phyloP scores from a whole-genome alignment of 2,329 filamentous ascomycete species.

The Dactylellina haptotyla region DNA sequence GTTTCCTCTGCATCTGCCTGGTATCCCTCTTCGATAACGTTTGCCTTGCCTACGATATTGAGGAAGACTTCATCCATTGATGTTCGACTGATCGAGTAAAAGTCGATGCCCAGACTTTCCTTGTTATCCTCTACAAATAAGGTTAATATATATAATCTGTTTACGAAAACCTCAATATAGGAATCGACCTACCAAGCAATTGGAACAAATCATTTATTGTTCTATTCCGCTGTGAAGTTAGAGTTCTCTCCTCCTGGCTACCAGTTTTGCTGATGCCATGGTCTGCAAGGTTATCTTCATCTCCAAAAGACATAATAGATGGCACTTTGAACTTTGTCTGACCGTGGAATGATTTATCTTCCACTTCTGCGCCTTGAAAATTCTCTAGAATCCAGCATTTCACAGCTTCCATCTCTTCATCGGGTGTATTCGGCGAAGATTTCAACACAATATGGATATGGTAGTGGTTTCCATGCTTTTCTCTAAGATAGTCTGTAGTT shows the following conservation, averaged over 20 bases:
- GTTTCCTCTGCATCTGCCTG: constrained; percentile 48
- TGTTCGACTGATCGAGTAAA: constrained; percentile 87
- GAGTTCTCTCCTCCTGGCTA: constrained; percentile 28
- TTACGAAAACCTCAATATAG: background rate
- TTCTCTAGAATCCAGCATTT: constrained; percentile 72
- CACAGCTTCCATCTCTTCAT: constrained; percentile 74
- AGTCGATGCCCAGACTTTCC: constrained; percentile 75
- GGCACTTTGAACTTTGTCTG: constrained; percentile 86
- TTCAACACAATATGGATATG: constrained; percentile 83
- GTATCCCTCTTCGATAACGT: constrained; percentile 76
- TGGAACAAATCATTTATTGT: constrained; percentile 55
- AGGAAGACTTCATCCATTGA: constrained; percentile 92
- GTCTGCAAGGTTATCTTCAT: constrained; percentile 53
- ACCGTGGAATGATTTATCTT: constrained; percentile 81
- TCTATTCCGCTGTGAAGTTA: constrained; percentile 56
- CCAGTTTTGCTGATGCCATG: constrained; percentile 47
- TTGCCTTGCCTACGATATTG: constrained; percentile 81
- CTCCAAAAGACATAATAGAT: constrained; percentile 61
- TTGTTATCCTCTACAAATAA: constrained; percentile 71
- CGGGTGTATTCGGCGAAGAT: constrained; percentile 76
- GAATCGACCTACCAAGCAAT: constrained; percentile 48
- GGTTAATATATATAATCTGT: background rate
- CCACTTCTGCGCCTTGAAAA: constrained; percentile 74
- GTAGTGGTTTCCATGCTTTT: constrained; percentile 79
- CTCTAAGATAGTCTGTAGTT: constrained; percentile 75